Evolutionary conservation across 305 asterid species (phyloP), one percentile per base, ranked within the genome.

Genomic region (Solanum hybrid): DNA sequence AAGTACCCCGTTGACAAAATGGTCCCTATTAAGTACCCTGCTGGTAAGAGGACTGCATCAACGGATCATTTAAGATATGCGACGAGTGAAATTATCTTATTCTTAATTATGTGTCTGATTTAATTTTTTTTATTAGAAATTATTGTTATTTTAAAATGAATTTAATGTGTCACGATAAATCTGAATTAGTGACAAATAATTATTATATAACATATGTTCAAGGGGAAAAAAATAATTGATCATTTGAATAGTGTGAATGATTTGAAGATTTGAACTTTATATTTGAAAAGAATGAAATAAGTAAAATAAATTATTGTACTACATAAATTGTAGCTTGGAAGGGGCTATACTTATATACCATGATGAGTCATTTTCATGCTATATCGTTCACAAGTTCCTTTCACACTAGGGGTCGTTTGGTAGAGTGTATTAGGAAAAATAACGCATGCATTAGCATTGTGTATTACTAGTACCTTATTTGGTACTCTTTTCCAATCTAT

Each of bases 11-110:
- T 17, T 57, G 24, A 57, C 0, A 57, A 57, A 17, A 57, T 17
- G 70, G 70, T 17, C 70, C 70, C 24, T 6, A 57, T 57, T 17
- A 57, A 57, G 24, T 57, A 57, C 10, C 24, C 24, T 17, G 70
- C 24, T 7, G 70, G 24, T 57, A 7, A 1, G 11, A 57, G 11
- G 24, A 57, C 10, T 57, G 24, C 70, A 57, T 17, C 70, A 57
- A 57, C 70, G 70, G 3, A 57, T 4, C 70, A 57, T 57, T 17
- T 57, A 17, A 6, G 4, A 57, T 17, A 17, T 57, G 4, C 0
- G 8, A 2, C 2, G 70, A 17, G n/a, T 57, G n/a, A 17, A 0
- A 17, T 57, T 57, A 0, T 6, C 7, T 57, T 57, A 0, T 17
- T 57, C 20, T 57, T 57, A 17, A 57, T 57, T 17, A 3, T 57